phyloP scores from a whole-genome alignment of 345 rosid species.

The Aquilaria sinensis region DNA sequence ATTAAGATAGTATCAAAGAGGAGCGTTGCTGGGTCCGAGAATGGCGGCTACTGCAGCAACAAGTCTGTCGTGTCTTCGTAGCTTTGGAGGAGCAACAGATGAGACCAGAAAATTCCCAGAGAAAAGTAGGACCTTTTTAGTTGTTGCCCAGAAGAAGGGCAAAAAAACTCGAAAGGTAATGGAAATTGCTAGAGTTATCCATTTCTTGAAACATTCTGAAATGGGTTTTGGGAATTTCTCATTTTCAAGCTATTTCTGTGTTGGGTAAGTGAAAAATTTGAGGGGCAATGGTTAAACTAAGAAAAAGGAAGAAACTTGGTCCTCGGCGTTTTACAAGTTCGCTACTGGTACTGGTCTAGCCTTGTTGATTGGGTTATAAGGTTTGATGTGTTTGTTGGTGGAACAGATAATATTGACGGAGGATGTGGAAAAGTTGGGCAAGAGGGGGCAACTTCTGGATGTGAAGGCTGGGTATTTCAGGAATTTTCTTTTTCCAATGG shows the following conservation, averaged over 20 bases:
- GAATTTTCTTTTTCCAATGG: conserved; percentile 74
- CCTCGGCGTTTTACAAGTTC: not conserved
- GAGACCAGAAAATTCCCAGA: conserved; percentile 35
- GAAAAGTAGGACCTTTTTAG: conserved; percentile 26
- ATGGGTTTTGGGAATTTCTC: not conserved
- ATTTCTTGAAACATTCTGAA: conserved; percentile 1
- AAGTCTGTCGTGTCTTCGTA: conserved; percentile 47
- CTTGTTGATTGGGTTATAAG: conserved; percentile 1
- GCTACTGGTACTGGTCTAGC: no score
- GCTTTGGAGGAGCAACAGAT: conserved; percentile 30
- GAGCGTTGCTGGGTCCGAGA: not conserved
- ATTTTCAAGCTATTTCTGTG: not conserved
- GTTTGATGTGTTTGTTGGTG: not conserved
- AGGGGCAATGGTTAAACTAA: not conserved
- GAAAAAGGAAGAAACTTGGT: not conserved
- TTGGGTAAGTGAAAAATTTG: not conserved
- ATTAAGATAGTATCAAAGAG: no score
- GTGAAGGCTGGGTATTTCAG: conserved; percentile 90
- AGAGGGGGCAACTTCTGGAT: conserved; percentile 69
- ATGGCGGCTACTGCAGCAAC: conserved; percentile 56
- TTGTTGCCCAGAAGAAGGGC: conserved; percentile 70
- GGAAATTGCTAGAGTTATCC: conserved; percentile 4
- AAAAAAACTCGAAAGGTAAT: conserved; percentile 70
- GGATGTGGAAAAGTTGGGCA: conserved; percentile 65
- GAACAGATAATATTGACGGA: conserved; percentile 82